These are phyloP conservation scores for Termitomyces sp. DNA, from an alignment of 768 basidiomycete species.

Conservation along the genomic window DNA sequence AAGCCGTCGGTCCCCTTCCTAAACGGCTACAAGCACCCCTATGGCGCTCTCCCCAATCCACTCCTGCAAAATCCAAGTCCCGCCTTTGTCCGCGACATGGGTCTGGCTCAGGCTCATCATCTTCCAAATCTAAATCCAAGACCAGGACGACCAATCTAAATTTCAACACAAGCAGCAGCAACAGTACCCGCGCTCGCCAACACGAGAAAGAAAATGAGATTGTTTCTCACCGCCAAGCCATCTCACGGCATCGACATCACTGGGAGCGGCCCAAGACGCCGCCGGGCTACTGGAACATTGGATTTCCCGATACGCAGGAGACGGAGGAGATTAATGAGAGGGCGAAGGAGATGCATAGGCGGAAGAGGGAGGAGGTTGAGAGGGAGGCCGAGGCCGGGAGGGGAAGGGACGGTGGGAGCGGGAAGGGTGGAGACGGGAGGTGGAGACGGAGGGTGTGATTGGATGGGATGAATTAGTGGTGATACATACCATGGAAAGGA, in stretches of 20 bases:
- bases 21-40: slow-evolving; percentile 56
- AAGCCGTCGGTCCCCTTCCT: slow-evolving; percentile 69
- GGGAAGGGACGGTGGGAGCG: slow-evolving; percentile 28
- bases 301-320: slow-evolving; percentile 85
- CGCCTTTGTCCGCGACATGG: slow-evolving; percentile 21
- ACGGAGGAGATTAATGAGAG: slow-evolving; percentile 66
- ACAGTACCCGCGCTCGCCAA: slow-evolving; percentile 3
- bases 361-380: slow-evolving; percentile 57
- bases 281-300: slow-evolving; percentile 86
- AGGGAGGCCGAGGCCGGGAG: slow-evolving; percentile 34
- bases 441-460: slow-evolving; percentile 25
- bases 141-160: neutral
- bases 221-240: slow-evolving; percentile 57
- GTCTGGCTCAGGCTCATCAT: neutral
- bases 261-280: slow-evolving; percentile 74
- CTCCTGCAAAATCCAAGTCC: slow-evolving; percentile 17
- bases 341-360: slow-evolving; percentile 67
- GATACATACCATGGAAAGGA: neutral
- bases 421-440: slow-evolving; percentile 34
- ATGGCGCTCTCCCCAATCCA: slow-evolving; percentile 61
- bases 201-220: slow-evolving; percentile 23
- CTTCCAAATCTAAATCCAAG: slow-evolving; percentile 1
- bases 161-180: neutral
- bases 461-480: neutral
- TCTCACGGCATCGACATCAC: slow-evolving; percentile 67